A percentile compares a stretch with the other conserved stretches of the same genome.
Conservation (phyloP, 2,329 filamentous ascomycete genomes). For the Westerdykella aurantiaca region DNA sequence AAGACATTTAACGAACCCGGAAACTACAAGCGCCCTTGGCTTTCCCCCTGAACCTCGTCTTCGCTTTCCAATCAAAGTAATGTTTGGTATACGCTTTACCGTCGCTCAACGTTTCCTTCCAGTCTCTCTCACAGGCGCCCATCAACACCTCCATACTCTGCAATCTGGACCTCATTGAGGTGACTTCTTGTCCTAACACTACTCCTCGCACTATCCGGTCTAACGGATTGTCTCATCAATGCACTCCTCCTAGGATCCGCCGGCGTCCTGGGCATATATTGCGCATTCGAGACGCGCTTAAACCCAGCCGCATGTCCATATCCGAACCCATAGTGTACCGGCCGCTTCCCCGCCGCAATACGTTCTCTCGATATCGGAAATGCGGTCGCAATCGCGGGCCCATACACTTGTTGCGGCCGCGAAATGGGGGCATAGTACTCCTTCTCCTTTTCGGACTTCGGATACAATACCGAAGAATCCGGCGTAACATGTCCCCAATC, state of each 20-base stretch:
- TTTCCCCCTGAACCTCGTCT: too few relatives aligned
- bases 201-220: conserved; percentile 20
- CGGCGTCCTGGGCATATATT: conserved; percentile 3
- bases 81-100: too few relatives aligned
- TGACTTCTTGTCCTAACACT: conserved; percentile 24
- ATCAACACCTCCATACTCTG: conserved; percentile 24
- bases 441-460: conserved; percentile 12
- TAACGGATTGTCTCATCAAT: conserved; percentile 16
- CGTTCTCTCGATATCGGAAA: background rate
- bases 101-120: too few relatives aligned
- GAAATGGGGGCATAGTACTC: conserved; percentile 6
- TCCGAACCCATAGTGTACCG: conserved; percentile 14
- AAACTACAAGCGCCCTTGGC: background rate
- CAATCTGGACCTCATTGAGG: conserved; percentile 25
- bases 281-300: conserved; percentile 5
- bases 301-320: conserved; percentile 10
- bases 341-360: conserved; percentile 15
- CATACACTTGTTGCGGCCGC: conserved; percentile 11
- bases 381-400: conserved; percentile 2
- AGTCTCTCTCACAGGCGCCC: conserved; percentile 6
- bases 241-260: conserved; percentile 15
- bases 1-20: too few relatives aligned
- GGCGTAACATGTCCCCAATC: conserved; percentile 17
- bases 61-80: too few relatives aligned
- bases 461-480: conserved; percentile 17